phyloP scores from a whole-genome alignment of 108 stramenopile genomes.

The Cylindrotheca fusiformis region DNA sequence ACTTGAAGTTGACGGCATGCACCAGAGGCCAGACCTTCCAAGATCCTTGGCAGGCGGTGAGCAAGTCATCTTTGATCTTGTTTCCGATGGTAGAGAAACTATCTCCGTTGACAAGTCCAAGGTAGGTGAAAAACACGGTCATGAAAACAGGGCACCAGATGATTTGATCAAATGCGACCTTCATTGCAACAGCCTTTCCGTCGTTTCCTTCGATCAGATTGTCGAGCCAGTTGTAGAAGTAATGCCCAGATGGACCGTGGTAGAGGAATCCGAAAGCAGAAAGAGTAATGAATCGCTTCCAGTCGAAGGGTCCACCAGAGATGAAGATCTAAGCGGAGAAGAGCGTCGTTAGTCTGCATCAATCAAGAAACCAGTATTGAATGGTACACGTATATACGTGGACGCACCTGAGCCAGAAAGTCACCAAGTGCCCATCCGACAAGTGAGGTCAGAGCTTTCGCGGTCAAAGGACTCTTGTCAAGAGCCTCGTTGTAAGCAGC shows the following conservation, averaged over 20 bases:
- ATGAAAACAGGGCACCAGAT: slow-evolving; percentile 97
- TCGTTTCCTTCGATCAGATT: slow-evolving; percentile 83
- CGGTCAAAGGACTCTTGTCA: slow-evolving; percentile 89
- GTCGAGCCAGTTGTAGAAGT: slow-evolving; percentile 98
- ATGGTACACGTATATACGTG: neutral
- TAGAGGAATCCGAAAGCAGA: slow-evolving; percentile 94
- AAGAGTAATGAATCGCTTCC: slow-evolving; percentile 91
- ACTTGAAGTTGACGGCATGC: slow-evolving; percentile 96
- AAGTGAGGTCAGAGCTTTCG: slow-evolving; percentile 94
- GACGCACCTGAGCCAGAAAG: slow-evolving; percentile 90
- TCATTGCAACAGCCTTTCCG: slow-evolving; percentile 69
- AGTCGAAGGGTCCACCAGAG: slow-evolving; percentile 87
- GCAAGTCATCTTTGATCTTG: slow-evolving; percentile 92
- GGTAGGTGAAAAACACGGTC: slow-evolving; percentile 97
- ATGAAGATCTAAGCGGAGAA: slow-evolving; percentile 79
- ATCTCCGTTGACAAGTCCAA: slow-evolving; percentile 92
- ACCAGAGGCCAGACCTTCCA: slow-evolving; percentile 98
- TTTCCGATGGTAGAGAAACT: slow-evolving; percentile 75
- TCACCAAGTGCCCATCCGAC: slow-evolving; percentile 96
- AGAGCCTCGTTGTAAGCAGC: slow-evolving; percentile 92
- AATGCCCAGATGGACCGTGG: slow-evolving; percentile 98
- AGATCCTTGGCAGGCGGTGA: slow-evolving; percentile 93
- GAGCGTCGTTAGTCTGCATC: neutral
- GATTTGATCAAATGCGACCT: slow-evolving; percentile 95
- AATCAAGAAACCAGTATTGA: neutral